These are phyloP conservation scores for Candida qinlingensis DNA, from an alignment of 805 yeast species.

Conservation along the genomic window DNA sequence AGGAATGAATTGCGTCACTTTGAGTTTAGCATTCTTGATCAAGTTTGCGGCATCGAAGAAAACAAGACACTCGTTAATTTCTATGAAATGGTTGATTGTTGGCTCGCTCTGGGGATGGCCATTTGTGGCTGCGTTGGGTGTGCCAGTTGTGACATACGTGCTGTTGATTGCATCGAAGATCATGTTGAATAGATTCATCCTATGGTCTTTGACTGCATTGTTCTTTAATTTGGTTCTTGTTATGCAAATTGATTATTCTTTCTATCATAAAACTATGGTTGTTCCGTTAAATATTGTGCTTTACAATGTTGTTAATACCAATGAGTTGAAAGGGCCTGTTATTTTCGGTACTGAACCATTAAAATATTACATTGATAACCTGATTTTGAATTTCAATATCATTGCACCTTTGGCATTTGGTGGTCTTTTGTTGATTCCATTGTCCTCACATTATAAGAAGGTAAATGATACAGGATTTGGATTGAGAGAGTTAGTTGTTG, in stretches of 20 bases:
- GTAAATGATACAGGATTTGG: conserved; percentile 6
- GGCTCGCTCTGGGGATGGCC: conserved; percentile 93
- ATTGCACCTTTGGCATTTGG: conserved; percentile 37
- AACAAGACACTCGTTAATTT: conserved; percentile 21
- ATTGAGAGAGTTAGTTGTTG: conserved; percentile 17
- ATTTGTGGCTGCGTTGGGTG: conserved; percentile 59
- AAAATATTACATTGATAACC: conserved; percentile 61
- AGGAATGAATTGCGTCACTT: conserved; percentile 51
- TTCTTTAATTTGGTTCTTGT: conserved; percentile 25
- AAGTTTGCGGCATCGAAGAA: conserved; percentile 21
- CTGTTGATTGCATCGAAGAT: conserved; percentile 4
- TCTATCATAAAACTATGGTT: conserved; percentile 54
- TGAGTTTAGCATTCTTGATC: conserved; percentile 38
- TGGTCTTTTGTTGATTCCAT: conserved; percentile 32
- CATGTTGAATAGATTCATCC: conserved; percentile 15
- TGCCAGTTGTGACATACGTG: conserved; percentile 50
- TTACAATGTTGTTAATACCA: conserved; percentile 72
- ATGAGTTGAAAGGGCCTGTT: conserved; percentile 71
- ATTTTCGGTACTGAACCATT: conserved; percentile 86
- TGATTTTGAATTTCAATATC: conserved; percentile 69
- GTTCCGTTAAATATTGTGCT: conserved; percentile 80
- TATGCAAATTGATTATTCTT: conserved; percentile 48
- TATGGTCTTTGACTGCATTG: conserved; percentile 22
- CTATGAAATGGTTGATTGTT: conserved; percentile 42
- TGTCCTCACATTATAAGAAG: conserved; percentile 12